phyloP scores from a whole-genome alignment of 164 flowering plant genomes.

The Piper betle region DNA sequence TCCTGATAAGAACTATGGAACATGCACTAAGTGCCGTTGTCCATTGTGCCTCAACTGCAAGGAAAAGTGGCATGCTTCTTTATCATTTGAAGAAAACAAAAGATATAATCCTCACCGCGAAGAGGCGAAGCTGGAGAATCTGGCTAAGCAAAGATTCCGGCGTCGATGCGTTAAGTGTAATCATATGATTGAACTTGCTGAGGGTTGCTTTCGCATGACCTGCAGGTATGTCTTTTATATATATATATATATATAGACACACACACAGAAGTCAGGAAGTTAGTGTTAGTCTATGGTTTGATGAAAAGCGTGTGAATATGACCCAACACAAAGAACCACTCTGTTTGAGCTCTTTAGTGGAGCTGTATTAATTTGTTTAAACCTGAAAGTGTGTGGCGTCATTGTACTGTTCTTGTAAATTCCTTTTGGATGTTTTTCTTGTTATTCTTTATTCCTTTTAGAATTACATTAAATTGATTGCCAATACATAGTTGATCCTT shows the following conservation, averaged over 20 bases:
- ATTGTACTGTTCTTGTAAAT: too few relatives aligned
- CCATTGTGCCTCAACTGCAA: slow-evolving; percentile 58
- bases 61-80: slow-evolving; percentile 65
- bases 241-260: too few relatives aligned
- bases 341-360: too few relatives aligned
- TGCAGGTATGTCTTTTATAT: slow-evolving; percentile 45
- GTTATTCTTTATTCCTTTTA: neutral
- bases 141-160: slow-evolving; percentile 48
- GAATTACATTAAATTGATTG: too few relatives aligned
- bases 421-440: too few relatives aligned
- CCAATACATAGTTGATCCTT: neutral
- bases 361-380: too few relatives aligned
- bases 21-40: slow-evolving; percentile 50
- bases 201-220: slow-evolving; percentile 74
- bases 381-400: too few relatives aligned
- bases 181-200: slow-evolving; percentile 64
- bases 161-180: slow-evolving; percentile 72
- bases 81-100: slow-evolving; percentile 38
- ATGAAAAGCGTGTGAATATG: too few relatives aligned
- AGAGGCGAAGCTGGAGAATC: slow-evolving; percentile 52
- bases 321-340: too few relatives aligned
- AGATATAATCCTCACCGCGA: slow-evolving; percentile 26
- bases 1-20: slow-evolving; percentile 14
- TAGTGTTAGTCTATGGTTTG: neutral
- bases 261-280: neutral